Evolutionary conservation across 306 rosid genomes (phyloP), one percentile per base, ranked within the genome.

Genomic region (Vicia sativa): DNA sequence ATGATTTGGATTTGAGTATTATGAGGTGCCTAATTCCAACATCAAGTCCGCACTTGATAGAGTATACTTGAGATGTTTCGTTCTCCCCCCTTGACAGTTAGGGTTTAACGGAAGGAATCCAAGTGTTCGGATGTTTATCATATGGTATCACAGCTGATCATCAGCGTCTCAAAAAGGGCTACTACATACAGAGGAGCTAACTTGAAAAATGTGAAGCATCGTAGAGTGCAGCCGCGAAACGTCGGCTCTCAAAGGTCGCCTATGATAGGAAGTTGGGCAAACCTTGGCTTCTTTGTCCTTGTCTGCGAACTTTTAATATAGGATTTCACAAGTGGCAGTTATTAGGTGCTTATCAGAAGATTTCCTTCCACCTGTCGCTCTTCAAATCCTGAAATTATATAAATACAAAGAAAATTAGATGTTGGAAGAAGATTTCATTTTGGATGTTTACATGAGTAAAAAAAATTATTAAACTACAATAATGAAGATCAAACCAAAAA

Each of bases 361-460:
- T 60, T 43, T 58, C 66, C 52, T 49, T 41, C 37, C 41, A 37
- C 16, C 23, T 6, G 45, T 9, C 45, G 34, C 74, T 74, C 54
- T 56, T 49, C 15, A 21, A 65, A 31, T 21, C 68, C 68, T 63
- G 44, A 67, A 59, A 38, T 19, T 31, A 55, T 43, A 39, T 9
- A 37, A 49, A 67, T 11, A 54, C 57, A 25, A 31, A 44, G 57
- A 18, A 19, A 15, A 16, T 55, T 55, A 55, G 58, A 49, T 74
- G 53, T 49, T 64, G 31, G 69, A 70, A 63, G 46, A 57, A 70
- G n/a, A 56, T 46, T 25, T 21, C 39, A 63, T 15, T 56, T 26
- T 45, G 44, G 48, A 29, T 48, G 52, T 28, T 70, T 52, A 31
- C 25, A 55, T 39, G 29, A 56, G 23, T 15, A 41, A 48, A 52